phyloP scores from a whole-genome alignment of 257 asterid genomes.

The Sherardia arvensis region DNA sequence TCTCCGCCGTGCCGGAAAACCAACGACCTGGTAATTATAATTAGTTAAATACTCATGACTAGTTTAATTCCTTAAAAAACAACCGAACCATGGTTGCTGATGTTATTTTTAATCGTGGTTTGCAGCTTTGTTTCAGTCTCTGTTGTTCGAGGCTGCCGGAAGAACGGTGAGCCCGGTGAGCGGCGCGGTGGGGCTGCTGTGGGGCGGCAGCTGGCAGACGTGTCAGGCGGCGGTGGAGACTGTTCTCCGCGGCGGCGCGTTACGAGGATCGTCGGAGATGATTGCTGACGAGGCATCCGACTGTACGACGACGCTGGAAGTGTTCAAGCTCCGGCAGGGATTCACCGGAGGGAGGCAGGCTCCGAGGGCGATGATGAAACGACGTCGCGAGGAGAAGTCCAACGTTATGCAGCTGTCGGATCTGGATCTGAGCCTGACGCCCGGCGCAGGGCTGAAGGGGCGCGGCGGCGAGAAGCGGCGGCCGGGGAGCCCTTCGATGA shows the following conservation, averaged over 20 bases:
- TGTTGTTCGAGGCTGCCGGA: slow-evolving; percentile 67
- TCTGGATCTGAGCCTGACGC: slow-evolving; percentile 61
- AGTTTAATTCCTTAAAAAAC: background rate
- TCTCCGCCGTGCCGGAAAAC: slow-evolving; percentile 49
- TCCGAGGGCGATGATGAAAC: slow-evolving; percentile 22
- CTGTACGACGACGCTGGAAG: slow-evolving; percentile 26
- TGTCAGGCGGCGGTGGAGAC: slow-evolving; percentile 73
- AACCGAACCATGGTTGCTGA: background rate
- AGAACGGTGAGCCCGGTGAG: slow-evolving; percentile 73
- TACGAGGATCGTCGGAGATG: slow-evolving; percentile 25
- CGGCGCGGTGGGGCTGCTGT: slow-evolving; percentile 58
- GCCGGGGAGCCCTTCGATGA: slow-evolving; percentile 64
- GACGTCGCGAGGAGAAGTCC: slow-evolving; percentile 32
- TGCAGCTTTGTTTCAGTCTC: slow-evolving; percentile 58
- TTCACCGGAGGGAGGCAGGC: no score
- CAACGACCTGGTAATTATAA: slow-evolving; percentile 49
- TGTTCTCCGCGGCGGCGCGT: slow-evolving; percentile 53
- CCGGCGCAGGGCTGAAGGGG: slow-evolving; percentile 28
- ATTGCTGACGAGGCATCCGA: slow-evolving; percentile 43
- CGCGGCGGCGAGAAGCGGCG: slow-evolving; percentile 29
- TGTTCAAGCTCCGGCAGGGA: slow-evolving; percentile 21
- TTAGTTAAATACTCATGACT: no score
- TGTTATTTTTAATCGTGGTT: background rate
- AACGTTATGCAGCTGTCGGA: slow-evolving; percentile 36
- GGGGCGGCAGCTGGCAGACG: slow-evolving; percentile 60